These are phyloP conservation scores for Dalbergia cultrata DNA, from an alignment of 306 rosid species.

Conservation along the genomic window DNA sequence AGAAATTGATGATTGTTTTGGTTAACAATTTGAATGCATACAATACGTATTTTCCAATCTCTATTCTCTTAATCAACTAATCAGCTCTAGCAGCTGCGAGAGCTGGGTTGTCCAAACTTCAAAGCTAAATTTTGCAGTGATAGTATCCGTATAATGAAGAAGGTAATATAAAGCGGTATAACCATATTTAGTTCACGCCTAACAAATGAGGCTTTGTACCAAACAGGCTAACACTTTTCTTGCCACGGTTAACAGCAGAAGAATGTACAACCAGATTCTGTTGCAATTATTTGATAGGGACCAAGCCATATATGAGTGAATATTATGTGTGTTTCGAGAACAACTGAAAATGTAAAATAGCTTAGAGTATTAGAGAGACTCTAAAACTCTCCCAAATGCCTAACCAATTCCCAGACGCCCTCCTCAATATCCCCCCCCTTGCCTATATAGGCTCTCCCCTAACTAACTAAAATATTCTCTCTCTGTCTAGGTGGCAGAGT, in stretches of 20 bases:
- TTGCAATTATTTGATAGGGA: too few species aligned
- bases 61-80: constrained; percentile 10
- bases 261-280: not conserved
- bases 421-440: too few species aligned
- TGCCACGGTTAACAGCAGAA: not conserved
- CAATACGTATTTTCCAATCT: not conserved
- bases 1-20: not conserved
- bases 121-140: constrained; percentile 11
- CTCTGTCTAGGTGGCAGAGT: too few species aligned
- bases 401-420: too few species aligned
- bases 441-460: too few species aligned
- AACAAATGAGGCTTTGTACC: not conserved
- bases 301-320: too few species aligned
- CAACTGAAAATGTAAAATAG: too few species aligned
- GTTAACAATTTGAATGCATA: constrained; percentile 11
- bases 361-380: too few species aligned
- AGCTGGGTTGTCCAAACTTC: constrained; percentile 3
- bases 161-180: constrained; percentile 15
- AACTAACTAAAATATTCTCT: too few species aligned
- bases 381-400: too few species aligned
- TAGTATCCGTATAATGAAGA: constrained; percentile 8
- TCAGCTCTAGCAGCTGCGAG: constrained; percentile 22
- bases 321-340: too few species aligned
- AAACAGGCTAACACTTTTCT: not conserved
- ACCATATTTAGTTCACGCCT: constrained; percentile 1